Evolutionary conservation across 495 filamentous ascomycete species (phyloP).

Genomic region (Talaromyces liani): DNA sequence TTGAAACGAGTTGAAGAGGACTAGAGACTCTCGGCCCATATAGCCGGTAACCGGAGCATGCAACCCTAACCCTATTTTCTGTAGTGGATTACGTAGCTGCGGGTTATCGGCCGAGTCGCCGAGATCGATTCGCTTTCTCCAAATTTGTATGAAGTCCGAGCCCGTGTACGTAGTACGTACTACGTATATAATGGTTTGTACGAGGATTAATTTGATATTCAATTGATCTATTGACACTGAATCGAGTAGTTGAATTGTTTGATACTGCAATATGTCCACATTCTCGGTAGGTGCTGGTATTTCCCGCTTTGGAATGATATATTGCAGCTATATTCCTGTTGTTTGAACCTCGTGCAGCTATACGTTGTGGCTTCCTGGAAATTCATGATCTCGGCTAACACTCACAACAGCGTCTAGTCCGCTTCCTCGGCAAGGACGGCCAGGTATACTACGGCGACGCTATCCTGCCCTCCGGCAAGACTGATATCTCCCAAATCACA

Average conservation of each 20-base stretch:
- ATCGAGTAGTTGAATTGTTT: neutral
- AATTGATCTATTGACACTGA: neutral
- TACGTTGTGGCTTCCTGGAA: no score
- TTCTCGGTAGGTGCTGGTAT: constrained; percentile 26
- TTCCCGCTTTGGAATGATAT: neutral
- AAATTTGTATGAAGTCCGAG: neutral
- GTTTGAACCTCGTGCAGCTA: no score
- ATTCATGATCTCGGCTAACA: neutral
- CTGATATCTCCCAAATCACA: constrained; percentile 57
- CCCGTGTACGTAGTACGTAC: neutral
- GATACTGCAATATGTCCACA: constrained; percentile 21
- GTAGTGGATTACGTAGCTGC: neutral
- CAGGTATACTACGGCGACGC: constrained; percentile 78
- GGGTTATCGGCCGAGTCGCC: constrained; percentile 17
- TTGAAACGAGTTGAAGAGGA: neutral
- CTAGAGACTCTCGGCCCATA: neutral
- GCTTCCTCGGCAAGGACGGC: constrained; percentile 72
- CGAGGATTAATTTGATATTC: neutral
- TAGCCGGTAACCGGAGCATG: neutral
- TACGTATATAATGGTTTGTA: neutral
- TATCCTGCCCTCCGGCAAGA: constrained; percentile 59
- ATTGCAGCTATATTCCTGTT: neutral
- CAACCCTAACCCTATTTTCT: neutral
- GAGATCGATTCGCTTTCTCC: neutral
- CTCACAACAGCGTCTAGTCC: constrained; percentile 56